These are phyloP conservation scores for Coccinonectria pachysandricola DNA, from an alignment of 2,329 filamentous ascomycete genomes.

Conservation along the genomic window DNA sequence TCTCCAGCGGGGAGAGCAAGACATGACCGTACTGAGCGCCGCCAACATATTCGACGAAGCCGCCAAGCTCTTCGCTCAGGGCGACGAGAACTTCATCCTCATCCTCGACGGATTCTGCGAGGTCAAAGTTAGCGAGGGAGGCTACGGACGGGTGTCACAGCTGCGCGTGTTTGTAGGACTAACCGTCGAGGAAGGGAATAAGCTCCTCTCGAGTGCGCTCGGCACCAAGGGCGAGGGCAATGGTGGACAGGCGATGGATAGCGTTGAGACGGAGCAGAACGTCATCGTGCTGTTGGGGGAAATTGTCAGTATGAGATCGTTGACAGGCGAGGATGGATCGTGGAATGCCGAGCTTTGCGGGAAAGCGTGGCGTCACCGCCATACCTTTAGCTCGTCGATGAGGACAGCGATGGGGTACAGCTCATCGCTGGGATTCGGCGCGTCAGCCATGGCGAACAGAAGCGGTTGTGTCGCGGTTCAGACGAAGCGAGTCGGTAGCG, in stretches of 20 bases:
- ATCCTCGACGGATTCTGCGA: constrained; percentile 90
- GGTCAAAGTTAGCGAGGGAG: no score
- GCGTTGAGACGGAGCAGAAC: constrained; percentile 95
- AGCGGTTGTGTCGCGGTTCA: constrained; percentile 22
- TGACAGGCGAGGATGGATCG: constrained; percentile 14
- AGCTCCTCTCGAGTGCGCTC: constrained; percentile 97
- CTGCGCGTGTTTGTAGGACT: constrained; percentile 36
- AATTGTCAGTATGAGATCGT: constrained; percentile 9
- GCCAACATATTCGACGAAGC: constrained; percentile 95
- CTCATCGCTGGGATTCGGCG: constrained; percentile 87
- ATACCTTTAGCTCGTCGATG: constrained; percentile 98
- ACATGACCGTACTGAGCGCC: constrained; percentile 91
- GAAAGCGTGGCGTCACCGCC: constrained; percentile 20
- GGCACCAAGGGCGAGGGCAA: constrained; percentile 88
- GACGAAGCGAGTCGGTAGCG: constrained; percentile 13
- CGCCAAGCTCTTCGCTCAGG: constrained; percentile 90
- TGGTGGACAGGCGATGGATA: constrained; percentile 95
- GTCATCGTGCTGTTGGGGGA: constrained; percentile 72
- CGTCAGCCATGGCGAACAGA: constrained; percentile 69
- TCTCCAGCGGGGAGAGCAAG: constrained; percentile 92
- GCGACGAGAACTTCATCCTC: constrained; percentile 97
- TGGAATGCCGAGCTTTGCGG: constrained; percentile 7
- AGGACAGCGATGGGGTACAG: constrained; percentile 99
- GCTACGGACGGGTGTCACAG: no score
- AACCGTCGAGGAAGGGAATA: constrained; percentile 97